Percentiles rank a stretch among this genome's conserved stretches.
Conservation (phyloP, 2,329 filamentous ascomycete species). For the Aspergillus proliferans region DNA sequence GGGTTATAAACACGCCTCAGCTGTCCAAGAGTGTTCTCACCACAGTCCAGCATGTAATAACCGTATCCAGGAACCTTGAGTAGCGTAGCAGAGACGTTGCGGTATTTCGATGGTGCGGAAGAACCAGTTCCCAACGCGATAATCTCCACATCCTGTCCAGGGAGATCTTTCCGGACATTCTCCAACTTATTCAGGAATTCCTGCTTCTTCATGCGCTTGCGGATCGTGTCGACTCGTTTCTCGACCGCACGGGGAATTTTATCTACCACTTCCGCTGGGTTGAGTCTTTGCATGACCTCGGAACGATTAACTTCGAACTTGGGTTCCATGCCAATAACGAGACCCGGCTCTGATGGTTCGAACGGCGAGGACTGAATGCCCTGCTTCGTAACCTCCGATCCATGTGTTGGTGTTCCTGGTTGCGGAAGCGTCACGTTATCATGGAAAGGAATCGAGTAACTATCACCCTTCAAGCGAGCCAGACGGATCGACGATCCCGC, state of each 20-base stretch:
- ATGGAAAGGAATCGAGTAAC: constrained; percentile 65
- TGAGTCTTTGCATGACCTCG: constrained; percentile 24
- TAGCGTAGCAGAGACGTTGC: constrained; percentile 87
- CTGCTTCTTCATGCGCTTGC: constrained; percentile 20
- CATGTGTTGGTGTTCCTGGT: constrained; percentile 15
- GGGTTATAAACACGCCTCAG: constrained; percentile 65
- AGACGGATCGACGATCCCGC: constrained; percentile 63
- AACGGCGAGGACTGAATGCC: constrained; percentile 18
- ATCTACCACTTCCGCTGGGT: constrained; percentile 13
- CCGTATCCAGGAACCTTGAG: constrained; percentile 77
- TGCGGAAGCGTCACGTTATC: constrained; percentile 50
- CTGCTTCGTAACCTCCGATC: constrained; percentile 9
- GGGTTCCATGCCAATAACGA: constrained; percentile 43
- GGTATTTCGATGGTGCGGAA: constrained; percentile 81
- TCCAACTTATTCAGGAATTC: constrained; percentile 29
- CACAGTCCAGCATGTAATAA: constrained; percentile 85
- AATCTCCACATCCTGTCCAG: constrained; percentile 70
- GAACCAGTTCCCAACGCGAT: constrained; percentile 88
- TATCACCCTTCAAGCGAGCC: constrained; percentile 63
- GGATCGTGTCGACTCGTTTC: constrained; percentile 23
- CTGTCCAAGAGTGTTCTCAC: constrained; percentile 88
- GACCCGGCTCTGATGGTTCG: constrained; percentile 35
- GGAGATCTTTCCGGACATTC: constrained; percentile 57
- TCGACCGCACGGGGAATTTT: constrained; percentile 25
- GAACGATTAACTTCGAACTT: constrained; percentile 32